Percentiles rank a stretch among this genome's conserved stretches.
phyloP scores from a whole-genome alignment of 106 monocot genomes.

The Platanthera zijinensis region DNA sequence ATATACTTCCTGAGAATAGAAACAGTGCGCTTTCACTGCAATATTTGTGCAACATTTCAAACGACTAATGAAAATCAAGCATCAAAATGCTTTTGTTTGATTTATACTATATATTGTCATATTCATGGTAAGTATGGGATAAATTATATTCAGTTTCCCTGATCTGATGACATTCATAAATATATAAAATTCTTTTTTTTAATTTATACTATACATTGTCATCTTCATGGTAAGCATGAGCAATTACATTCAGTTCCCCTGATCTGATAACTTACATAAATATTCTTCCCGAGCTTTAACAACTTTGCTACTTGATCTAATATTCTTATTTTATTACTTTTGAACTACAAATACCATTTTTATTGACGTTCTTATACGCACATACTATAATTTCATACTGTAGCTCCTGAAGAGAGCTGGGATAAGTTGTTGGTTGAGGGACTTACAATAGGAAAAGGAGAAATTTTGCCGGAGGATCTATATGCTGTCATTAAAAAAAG shows the following conservation, averaged over 20 bases:
- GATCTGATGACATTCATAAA: too few relatives aligned
- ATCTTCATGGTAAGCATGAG: too few relatives aligned
- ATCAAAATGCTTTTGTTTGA: not conserved
- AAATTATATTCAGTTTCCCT: too few relatives aligned
- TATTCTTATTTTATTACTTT: not conserved
- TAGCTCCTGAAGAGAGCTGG: constrained; percentile 80
- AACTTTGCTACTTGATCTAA: not conserved
- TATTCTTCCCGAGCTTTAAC: not conserved
- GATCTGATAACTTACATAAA: too few relatives aligned
- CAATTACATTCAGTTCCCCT: too few relatives aligned
- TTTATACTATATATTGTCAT: too few relatives aligned
- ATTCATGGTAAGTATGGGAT: too few relatives aligned
- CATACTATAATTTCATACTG: not conserved
- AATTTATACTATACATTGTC: too few relatives aligned
- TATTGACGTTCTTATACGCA: not conserved
- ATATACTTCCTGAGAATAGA: too few relatives aligned
- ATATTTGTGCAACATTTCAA: not conserved
- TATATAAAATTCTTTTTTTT: too few relatives aligned
- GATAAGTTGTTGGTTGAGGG: constrained; percentile 64
- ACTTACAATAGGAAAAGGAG: constrained; percentile 69
- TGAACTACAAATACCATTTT: not conserved
- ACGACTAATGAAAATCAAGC: too few relatives aligned
- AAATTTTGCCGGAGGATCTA: constrained; percentile 69
- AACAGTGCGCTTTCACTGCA: not conserved
- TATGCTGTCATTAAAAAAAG: constrained; percentile 75